Evolutionary conservation across 2,329 filamentous ascomycete genomes (phyloP).

Genomic region (Lasiodiplodia gonubiensis): DNA sequence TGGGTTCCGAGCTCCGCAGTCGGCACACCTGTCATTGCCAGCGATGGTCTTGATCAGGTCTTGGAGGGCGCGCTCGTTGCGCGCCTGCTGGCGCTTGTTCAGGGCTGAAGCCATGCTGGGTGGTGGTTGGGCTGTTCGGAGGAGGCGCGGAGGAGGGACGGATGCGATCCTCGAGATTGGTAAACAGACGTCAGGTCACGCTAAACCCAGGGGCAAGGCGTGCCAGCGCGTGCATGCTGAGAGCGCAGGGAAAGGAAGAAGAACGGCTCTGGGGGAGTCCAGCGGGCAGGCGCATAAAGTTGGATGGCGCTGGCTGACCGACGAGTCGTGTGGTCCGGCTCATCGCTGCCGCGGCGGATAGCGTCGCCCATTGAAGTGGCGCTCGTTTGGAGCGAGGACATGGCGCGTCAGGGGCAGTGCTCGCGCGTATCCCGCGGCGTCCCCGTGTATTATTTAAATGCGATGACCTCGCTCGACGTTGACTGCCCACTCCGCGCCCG

Average conservation of each 20-base stretch:
- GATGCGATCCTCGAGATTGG: slow-evolving; percentile 25
- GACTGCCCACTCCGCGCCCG: slow-evolving; percentile 10
- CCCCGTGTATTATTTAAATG: slow-evolving; percentile 24
- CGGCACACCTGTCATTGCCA: slow-evolving; percentile 92
- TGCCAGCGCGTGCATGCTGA: slow-evolving; percentile 29
- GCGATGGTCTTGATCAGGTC: slow-evolving; percentile 83
- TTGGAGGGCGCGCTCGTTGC: slow-evolving; percentile 90
- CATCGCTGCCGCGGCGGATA: slow-evolving; percentile 20
- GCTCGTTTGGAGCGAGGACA: slow-evolving; percentile 27
- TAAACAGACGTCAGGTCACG: slow-evolving; percentile 27
- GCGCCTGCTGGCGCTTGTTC: slow-evolving; percentile 96
- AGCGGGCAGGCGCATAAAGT: slow-evolving; percentile 21
- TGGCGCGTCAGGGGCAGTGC: slow-evolving; percentile 29
- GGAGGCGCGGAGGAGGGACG: slow-evolving; percentile 25
- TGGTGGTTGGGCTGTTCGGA: slow-evolving; percentile 24
- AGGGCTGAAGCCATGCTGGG: slow-evolving; percentile 70
- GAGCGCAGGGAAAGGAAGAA: slow-evolving; percentile 5
- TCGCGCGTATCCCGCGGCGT: slow-evolving; percentile 19
- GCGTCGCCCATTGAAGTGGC: slow-evolving; percentile 21
- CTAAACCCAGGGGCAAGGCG: slow-evolving; percentile 23
- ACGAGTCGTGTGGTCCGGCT: slow-evolving; percentile 25
- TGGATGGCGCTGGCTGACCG: slow-evolving; percentile 18
- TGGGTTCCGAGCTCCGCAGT: slow-evolving; percentile 91
- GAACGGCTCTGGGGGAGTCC: slow-evolving; percentile 5
- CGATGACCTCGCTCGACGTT: slow-evolving; percentile 14